Evolutionary conservation across 139 green algal genomes (phyloP).

Genomic region (Tetradesmus obliquus): DNA sequence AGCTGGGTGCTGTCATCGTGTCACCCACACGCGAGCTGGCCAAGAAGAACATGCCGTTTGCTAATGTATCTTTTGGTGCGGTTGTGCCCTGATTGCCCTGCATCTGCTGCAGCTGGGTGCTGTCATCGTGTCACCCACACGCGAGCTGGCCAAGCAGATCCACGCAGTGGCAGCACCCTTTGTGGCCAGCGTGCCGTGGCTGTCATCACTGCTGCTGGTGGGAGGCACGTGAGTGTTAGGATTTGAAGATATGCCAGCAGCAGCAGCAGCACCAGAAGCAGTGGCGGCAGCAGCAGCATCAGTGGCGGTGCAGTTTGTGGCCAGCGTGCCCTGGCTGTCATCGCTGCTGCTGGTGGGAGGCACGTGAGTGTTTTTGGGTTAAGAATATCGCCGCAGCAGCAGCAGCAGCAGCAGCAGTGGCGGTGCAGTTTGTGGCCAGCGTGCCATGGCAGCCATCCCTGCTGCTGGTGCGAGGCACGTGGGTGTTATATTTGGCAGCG

Average conservation of each 20-base stretch:
- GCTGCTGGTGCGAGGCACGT: slow-evolving; percentile 88
- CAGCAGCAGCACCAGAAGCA: neutral
- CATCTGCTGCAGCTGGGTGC: slow-evolving; percentile 82
- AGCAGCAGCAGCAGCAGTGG: slow-evolving; percentile 63
- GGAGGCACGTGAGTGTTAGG: slow-evolving; percentile 78
- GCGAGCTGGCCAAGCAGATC: slow-evolving; percentile 96
- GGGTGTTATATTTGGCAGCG: slow-evolving; percentile 14
- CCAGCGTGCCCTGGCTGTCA: slow-evolving; percentile 60
- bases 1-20: slow-evolving; percentile 94
- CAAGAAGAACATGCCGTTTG: slow-evolving; percentile 70
- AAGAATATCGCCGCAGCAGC: neutral
- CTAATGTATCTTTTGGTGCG: neutral
- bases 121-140: slow-evolving; percentile 93
- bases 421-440: slow-evolving; percentile 80
- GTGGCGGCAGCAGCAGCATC: neutral
- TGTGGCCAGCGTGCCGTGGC: slow-evolving; percentile 64
- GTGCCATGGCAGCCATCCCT: slow-evolving; percentile 59
- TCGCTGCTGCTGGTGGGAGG: slow-evolving; percentile 83
- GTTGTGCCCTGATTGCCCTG: neutral
- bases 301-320: slow-evolving; percentile 87
- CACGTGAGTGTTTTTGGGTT: slow-evolving; percentile 62
- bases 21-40: slow-evolving; percentile 96
- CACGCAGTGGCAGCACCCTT: slow-evolving; percentile 86
- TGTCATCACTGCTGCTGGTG: slow-evolving; percentile 76
- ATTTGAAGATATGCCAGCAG: no score